phyloP scores from a whole-genome alignment of 805 yeast genomes.

The Metschnikowia gelsemii region DNA sequence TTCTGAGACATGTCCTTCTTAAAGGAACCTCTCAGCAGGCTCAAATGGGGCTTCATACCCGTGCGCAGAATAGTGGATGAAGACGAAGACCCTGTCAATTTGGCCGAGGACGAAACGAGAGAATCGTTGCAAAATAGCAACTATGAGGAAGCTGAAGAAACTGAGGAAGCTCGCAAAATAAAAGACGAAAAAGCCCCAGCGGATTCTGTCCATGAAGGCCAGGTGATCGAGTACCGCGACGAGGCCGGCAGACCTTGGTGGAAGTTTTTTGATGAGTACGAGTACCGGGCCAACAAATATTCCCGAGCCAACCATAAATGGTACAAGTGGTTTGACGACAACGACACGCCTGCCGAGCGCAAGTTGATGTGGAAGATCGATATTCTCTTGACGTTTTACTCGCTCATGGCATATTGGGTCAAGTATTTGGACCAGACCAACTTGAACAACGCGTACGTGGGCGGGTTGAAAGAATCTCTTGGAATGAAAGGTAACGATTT shows the following conservation, averaged over 20 bases:
- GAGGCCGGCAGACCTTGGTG: slow-evolving; percentile 54
- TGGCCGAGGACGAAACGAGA: neutral
- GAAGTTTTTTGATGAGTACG: slow-evolving; percentile 42
- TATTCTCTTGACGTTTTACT: slow-evolving; percentile 26
- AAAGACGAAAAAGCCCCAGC: no score
- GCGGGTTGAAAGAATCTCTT: slow-evolving; percentile 25
- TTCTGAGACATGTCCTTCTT: slow-evolving; percentile 9
- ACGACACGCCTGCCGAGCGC: slow-evolving; percentile 30
- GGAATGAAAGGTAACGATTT: slow-evolving; percentile 31
- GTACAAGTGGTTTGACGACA: slow-evolving; percentile 32
- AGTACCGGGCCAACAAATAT: slow-evolving; percentile 25
- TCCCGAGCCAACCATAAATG: slow-evolving; percentile 22
- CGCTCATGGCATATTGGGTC: slow-evolving; percentile 36
- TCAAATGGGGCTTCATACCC: slow-evolving; percentile 38
- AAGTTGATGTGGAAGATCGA: slow-evolving; percentile 32
- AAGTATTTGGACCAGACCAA: slow-evolving; percentile 27
- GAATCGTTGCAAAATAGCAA: slow-evolving; percentile 15
- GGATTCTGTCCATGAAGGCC: no score
- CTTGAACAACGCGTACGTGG: slow-evolving; percentile 29
- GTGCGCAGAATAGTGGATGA: slow-evolving; percentile 36
- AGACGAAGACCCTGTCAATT: slow-evolving; percentile 13
- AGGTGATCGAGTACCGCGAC: slow-evolving; percentile 46
- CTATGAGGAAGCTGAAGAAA: slow-evolving; percentile 7
- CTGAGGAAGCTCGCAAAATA: neutral
- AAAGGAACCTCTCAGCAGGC: slow-evolving; percentile 18